phyloP scores from a whole-genome alignment of 2,329 filamentous ascomycete genomes.

The Colletotrichum camelliae region DNA sequence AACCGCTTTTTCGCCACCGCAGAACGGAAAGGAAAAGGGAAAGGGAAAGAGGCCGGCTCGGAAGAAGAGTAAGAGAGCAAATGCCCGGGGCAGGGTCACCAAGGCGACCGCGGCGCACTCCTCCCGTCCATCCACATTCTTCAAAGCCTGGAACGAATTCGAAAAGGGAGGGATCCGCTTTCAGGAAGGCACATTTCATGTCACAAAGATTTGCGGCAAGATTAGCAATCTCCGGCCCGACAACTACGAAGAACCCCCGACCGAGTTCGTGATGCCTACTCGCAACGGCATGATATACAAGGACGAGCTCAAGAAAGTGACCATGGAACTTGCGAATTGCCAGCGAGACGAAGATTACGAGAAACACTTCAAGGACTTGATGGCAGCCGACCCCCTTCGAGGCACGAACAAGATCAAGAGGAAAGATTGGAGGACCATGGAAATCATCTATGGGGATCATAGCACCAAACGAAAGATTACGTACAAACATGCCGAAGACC shows the following conservation, averaged over 20 bases:
- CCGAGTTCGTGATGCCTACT: background rate
- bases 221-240: background rate
- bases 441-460: background rate
- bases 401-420: background rate
- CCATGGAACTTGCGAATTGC: background rate
- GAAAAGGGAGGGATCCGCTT: background rate
- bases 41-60: background rate
- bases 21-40: background rate
- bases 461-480: background rate
- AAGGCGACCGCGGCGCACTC: background rate
- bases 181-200: background rate
- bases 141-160: background rate
- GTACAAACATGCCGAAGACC: background rate
- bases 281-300: background rate
- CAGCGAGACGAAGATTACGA: background rate
- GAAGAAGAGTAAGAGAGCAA: background rate
- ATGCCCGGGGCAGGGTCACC: background rate
- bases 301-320: background rate
- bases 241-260: background rate
- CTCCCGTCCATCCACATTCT: background rate
- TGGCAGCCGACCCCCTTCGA: background rate
- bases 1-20: background rate
- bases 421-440: background rate
- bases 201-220: background rate
- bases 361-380: background rate